phyloP scores from a whole-genome alignment of 768 basidiomycete genomes.

The Tricholoma furcatifolium region DNA sequence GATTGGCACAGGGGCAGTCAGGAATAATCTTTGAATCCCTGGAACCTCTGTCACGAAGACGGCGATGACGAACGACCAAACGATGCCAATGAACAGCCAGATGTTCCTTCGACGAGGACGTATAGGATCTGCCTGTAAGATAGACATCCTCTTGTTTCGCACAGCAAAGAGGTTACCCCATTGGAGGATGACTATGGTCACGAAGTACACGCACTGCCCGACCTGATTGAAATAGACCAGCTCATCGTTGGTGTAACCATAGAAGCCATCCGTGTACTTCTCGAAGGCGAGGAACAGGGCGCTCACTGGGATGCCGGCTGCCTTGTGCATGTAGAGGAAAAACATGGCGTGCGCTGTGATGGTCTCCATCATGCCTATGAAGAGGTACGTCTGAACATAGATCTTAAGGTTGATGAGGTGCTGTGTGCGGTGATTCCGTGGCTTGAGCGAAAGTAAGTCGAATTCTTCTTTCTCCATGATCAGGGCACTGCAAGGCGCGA shows the following conservation, averaged over 20 bases:
- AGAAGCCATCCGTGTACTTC: conserved; percentile 35
- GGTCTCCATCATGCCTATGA: conserved; percentile 17
- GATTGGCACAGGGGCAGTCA: conserved; percentile 39
- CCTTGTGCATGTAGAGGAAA: conserved; percentile 38
- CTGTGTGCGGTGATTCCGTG: conserved; percentile 12
- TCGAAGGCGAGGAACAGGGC: conserved; percentile 41
- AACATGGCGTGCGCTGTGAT: conserved; percentile 22
- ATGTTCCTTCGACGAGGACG: conserved; percentile 47
- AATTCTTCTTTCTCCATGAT: conserved; percentile 18
- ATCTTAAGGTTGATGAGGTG: conserved; percentile 18
- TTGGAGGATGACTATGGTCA: conserved; percentile 45
- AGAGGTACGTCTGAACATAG: conserved; percentile 13
- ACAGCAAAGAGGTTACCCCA: conserved; percentile 40
- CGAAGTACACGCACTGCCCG: conserved; percentile 36
- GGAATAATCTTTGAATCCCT: conserved; percentile 41
- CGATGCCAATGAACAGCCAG: conserved; percentile 20
- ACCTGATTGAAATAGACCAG: conserved; percentile 33
- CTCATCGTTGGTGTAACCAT: conserved; percentile 28
- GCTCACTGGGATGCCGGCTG: conserved; percentile 32
- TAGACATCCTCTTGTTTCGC: conserved; percentile 41
- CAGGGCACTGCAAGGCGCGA: conserved; percentile 9
- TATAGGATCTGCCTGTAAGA: conserved; percentile 40
- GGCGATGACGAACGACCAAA: conserved; percentile 32
- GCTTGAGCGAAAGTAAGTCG: conserved; percentile 14
- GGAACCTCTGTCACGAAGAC: conserved; percentile 42